Evolutionary conservation across 179 eudicot species (phyloP), one percentile per base, ranked within the genome.

Genomic region (Heliamphora pulchella): DNA sequence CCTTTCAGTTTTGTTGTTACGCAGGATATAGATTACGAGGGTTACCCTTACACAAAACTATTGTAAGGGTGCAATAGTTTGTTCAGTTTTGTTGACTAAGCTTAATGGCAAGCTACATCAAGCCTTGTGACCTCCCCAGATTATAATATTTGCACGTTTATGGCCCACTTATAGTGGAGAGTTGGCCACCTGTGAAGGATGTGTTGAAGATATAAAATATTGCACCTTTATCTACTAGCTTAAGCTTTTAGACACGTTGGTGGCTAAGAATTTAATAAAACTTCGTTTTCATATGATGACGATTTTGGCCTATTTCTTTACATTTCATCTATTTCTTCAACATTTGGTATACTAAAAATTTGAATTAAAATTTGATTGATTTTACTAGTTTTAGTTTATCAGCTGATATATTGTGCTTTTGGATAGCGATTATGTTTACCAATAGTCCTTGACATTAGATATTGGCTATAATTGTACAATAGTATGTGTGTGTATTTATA

Each of bases 371-470:
- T 31, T 31, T 77, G 57, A 77, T 62, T 61, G 20, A 46, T 77
- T 48, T 47, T 31, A 8, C 46, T 14, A 64, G 64, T 50, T 11
- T 41, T 77, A 59, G 14, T 64, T 77, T 46, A 10, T 64, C 18
- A 47, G 11, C 9, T 62, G 22, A 2, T 67, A 71, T 67, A 3
- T 51, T 67, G 8, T 61, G 64, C 71, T 67, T 71, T 10, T 58
- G 65, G 20, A 68, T 59, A 0, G 17, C 69, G 14, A 70, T 14
- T 59, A 59, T 55, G 63, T 31, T 61, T 77, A 64, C 58, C 62
- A 2, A 6, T 48, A 50, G 64, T 68, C 80, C 64, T 39, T 78
- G 74, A 78, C 66, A 61, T 47, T 61, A 76, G 41, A 76, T 61
- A 61, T 57, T 18, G 31, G 50, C 11, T 63, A 63, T 31, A 47